A percentile compares a stretch with the other conserved stretches of the same genome.
These are phyloP conservation scores for Terana coerulea DNA, from an alignment of 768 basidiomycete genomes.

Conservation along the genomic window DNA sequence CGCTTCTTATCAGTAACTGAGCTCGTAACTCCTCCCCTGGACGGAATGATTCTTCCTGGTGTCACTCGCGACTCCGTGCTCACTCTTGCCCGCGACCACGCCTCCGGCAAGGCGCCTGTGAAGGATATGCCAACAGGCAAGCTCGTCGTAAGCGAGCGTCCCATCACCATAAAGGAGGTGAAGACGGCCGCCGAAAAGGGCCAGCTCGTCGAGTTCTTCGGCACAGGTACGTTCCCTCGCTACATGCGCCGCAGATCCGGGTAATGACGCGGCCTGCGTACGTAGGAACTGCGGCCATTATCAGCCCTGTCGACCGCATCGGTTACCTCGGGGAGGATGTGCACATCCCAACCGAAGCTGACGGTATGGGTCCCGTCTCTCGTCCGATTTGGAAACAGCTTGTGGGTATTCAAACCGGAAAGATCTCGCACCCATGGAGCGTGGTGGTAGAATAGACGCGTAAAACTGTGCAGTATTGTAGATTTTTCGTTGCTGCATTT, in stretches of 20 bases:
- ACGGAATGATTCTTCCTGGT: slow-evolving; percentile 65
- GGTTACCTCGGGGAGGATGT: slow-evolving; percentile 57
- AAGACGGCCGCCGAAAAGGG: slow-evolving; percentile 42
- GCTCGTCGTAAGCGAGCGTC: slow-evolving; percentile 61
- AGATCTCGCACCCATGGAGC: slow-evolving; percentile 78
- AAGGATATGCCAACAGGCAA: slow-evolving; percentile 46
- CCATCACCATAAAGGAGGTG: slow-evolving; percentile 75
- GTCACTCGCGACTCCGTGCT: slow-evolving; percentile 59
- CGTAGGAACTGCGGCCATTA: slow-evolving; percentile 50
- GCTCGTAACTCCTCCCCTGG: slow-evolving; percentile 62
- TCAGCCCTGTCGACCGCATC: slow-evolving; percentile 48
- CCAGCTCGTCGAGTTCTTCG: slow-evolving; percentile 48
- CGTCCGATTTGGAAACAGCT: slow-evolving; percentile 46
- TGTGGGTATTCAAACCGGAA: slow-evolving; percentile 68
- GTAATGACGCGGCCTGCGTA: slow-evolving; percentile 5
- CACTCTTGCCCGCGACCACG: slow-evolving; percentile 54
- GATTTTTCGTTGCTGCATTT: too few relatives aligned
- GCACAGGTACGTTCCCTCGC: slow-evolving; percentile 29
- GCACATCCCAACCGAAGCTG: slow-evolving; percentile 50
- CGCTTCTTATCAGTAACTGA: slow-evolving; percentile 37
- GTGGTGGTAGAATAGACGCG: slow-evolving; percentile 47
- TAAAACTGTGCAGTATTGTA: too few relatives aligned
- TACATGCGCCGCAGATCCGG: neutral
- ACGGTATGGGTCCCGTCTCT: slow-evolving; percentile 73
- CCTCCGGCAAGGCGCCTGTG: slow-evolving; percentile 39